Evolutionary conservation across 306 rosid species (phyloP).

Genomic region (Ammopiptanthus mongolicus): DNA sequence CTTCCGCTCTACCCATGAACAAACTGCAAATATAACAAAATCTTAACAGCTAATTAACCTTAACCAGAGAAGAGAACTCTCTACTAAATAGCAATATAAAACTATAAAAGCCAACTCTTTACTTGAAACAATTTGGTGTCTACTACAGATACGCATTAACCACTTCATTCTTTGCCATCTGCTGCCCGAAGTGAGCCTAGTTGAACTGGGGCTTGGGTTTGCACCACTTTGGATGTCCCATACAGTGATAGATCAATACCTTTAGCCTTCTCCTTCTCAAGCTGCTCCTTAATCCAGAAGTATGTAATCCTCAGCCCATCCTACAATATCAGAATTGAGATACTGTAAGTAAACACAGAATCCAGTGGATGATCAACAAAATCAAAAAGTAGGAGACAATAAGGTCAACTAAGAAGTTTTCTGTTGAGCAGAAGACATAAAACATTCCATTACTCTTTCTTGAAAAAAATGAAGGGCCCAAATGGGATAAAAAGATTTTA

Average conservation of each 20-base stretch:
- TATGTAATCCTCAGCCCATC: constrained; percentile 91
- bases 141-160: neutral
- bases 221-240: constrained; percentile 92
- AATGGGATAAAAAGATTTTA: neutral
- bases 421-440: neutral
- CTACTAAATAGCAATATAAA: neutral
- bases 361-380: neutral
- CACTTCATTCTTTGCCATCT: constrained; percentile 77
- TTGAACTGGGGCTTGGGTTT: constrained; percentile 95
- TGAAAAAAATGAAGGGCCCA: neutral
- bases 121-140: neutral
- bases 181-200: constrained; percentile 93
- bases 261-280: constrained; percentile 77
- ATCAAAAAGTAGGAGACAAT: neutral
- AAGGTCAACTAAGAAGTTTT: neutral
- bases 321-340: constrained; percentile 36
- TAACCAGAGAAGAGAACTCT: neutral
- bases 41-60: constrained; percentile 8
- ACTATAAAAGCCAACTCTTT: neutral
- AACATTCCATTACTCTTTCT: neutral
- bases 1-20: constrained; percentile 1
- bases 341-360: neutral
- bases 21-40: constrained; percentile 3
- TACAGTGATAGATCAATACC: constrained; percentile 65
- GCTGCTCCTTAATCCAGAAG: constrained; percentile 96